Evolutionary conservation across 805 yeast species (phyloP).

Genomic region (Wickerhamiella galacta): DNA sequence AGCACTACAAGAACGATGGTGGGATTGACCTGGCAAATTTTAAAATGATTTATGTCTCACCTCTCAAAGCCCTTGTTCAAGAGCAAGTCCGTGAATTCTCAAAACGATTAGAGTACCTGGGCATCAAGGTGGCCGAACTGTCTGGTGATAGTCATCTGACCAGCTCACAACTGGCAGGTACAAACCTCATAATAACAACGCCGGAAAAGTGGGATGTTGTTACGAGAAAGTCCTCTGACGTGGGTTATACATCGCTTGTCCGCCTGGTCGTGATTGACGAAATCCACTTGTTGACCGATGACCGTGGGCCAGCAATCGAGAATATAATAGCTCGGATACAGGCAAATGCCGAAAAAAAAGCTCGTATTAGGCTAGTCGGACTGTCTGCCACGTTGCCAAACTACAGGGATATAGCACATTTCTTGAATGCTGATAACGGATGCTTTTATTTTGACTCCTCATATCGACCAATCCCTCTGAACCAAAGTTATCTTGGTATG

Average conservation of each 20-base stretch:
- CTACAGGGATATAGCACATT: slow-evolving; percentile 69
- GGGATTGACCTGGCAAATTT: slow-evolving; percentile 29
- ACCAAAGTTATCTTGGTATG: slow-evolving; percentile 75
- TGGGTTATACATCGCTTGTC: slow-evolving; percentile 46
- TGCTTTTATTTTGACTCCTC: slow-evolving; percentile 74
- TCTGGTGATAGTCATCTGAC: slow-evolving; percentile 81
- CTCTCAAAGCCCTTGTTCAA: slow-evolving; percentile 85
- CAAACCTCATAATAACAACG: slow-evolving; percentile 78
- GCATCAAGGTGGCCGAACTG: slow-evolving; percentile 62
- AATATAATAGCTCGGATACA: slow-evolving; percentile 44
- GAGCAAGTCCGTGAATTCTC: slow-evolving; percentile 83
- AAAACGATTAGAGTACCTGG: slow-evolving; percentile 45
- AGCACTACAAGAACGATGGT: slow-evolving; percentile 32
- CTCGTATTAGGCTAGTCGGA: slow-evolving; percentile 60
- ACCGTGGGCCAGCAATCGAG: slow-evolving; percentile 89
- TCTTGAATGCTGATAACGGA: slow-evolving; percentile 42
- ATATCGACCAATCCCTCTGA: slow-evolving; percentile 83
- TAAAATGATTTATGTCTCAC: slow-evolving; percentile 80
- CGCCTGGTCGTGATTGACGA: slow-evolving; percentile 74
- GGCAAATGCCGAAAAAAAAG: slow-evolving; percentile 27
- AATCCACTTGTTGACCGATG: slow-evolving; percentile 81
- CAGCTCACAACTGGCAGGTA: slow-evolving; percentile 53
- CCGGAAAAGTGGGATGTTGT: slow-evolving; percentile 98
- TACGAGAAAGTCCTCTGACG: slow-evolving; percentile 63
- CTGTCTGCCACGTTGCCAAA: slow-evolving; percentile 89